Evolutionary conservation across 139 green algal genomes (phyloP), one percentile per base, ranked within the genome.

Genomic region (Picochlorum sp.): DNA sequence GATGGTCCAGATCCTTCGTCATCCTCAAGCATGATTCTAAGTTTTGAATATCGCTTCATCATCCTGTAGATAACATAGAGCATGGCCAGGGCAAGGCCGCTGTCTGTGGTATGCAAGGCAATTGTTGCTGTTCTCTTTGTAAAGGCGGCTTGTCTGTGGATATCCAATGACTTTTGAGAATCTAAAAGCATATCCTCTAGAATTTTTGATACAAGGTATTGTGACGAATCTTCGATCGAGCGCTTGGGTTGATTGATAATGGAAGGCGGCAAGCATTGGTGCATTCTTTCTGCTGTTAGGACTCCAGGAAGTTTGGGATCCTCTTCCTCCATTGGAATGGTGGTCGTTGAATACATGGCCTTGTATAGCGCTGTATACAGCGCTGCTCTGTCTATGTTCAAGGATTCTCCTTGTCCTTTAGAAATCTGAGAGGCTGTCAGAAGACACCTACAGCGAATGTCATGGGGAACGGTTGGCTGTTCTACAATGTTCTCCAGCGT

Each of bases 21-120:
- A 58, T 85, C 79, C 30, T 90, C 80, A 49, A 94, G 72, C 76
- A 89, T 69, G 60, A 59, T 59, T 18, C 72, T 49, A 49, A 94
- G 77, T 30, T 75, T 74, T 10, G 73, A 72, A 62, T 88, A 78
- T 15, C 73, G 44, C 58, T 66, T 61, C n/a, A 82, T 62, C 54
- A 81, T 51, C 45, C 73, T 54, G 28, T 82, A 65, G 31, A 85
- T 45, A 4, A 85, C 57, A 13, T 51, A 70, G 2, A 80, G 44
- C n/a, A 78, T 49, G 4, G 67, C 78, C 49, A 82, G 38, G 1
- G 60, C 71, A 2, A 54, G 41, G 9, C 74, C 75, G 13, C 50
- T 56, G 59, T 71, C 72, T 2, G 50, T 44, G 18, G 47, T 54
- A 26, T 60, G 56, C 49, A 45, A 57, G n/a, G 66, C 63, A 37